These are phyloP conservation scores for Emericellopsis terricola DNA, from an alignment of 495 filamentous ascomycete species.

Conservation along the genomic window DNA sequence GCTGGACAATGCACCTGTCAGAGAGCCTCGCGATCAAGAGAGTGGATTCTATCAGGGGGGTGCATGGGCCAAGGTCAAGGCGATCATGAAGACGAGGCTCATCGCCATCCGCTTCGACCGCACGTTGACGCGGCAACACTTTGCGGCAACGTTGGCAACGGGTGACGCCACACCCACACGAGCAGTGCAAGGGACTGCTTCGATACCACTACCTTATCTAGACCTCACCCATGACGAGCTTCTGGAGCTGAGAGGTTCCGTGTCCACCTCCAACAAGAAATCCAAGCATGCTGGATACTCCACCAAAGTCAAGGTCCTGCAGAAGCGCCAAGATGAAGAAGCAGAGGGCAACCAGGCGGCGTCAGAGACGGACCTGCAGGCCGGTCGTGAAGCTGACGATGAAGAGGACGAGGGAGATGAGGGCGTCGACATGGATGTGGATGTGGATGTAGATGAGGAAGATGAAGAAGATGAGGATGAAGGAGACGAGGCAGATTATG, in stretches of 20 bases:
- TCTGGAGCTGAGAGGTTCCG: conserved; percentile 10
- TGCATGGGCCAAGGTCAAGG: conserved; percentile 59
- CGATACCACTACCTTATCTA: conserved; percentile 32
- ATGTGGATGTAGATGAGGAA: conserved; percentile 4
- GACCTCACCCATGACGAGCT: conserved; percentile 27
- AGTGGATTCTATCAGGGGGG: conserved; percentile 75
- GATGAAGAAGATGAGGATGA: conserved; percentile 8
- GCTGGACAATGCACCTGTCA: conserved; percentile 26
- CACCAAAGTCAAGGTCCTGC: too few relatives aligned
- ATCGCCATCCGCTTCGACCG: conserved; percentile 27
- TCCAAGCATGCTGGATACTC: too few relatives aligned
- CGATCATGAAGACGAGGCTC: conserved; percentile 75
- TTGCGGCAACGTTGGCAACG: conserved; percentile 20
- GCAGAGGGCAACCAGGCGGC: conserved; percentile 2
- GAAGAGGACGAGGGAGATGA: conserved; percentile 7
- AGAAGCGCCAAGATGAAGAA: conserved; percentile 10
- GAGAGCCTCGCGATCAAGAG: conserved; percentile 32
- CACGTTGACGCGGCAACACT: conserved; percentile 33
- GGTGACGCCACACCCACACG: conserved; percentile 12
- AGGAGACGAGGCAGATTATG: conserved; percentile 5
- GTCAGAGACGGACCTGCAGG: conserved; percentile 2
- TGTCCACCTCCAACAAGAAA: too few relatives aligned
- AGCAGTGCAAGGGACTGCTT: conserved; percentile 21
- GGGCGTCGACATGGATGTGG: conserved; percentile 4
- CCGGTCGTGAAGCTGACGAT: conserved; percentile 1